phyloP scores from a whole-genome alignment of 2,329 filamentous ascomycete genomes.

The Drechslerella stenobrocha region DNA sequence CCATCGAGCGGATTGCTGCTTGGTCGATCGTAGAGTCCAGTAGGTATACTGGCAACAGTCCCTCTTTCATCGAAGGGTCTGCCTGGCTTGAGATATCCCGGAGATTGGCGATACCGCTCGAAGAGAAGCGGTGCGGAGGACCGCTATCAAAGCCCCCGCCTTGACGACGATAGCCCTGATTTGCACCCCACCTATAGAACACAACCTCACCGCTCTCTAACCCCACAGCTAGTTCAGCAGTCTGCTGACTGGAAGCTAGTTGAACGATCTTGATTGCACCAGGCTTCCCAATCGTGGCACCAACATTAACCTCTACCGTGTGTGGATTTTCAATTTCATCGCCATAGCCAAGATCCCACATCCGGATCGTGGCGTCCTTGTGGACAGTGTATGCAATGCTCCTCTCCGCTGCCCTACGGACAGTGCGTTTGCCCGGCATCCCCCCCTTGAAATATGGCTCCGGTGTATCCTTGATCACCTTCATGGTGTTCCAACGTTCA shows the following conservation, averaged over 20 bases:
- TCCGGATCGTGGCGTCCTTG: conserved; percentile 83
- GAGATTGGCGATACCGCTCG: conserved; percentile 17
- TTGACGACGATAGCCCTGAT: conserved; percentile 61
- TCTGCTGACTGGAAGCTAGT: conserved; percentile 59
- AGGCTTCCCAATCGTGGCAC: conserved; percentile 77
- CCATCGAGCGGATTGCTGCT: conserved; percentile 75
- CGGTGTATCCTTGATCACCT: conserved; percentile 78
- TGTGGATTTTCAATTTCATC: conserved; percentile 89
- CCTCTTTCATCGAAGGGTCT: conserved; percentile 69
- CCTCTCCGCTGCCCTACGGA: conserved; percentile 77
- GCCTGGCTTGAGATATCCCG: conserved; percentile 50
- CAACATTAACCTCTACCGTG: conserved; percentile 82
- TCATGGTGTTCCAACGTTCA: conserved; percentile 83
- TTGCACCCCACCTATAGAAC: conserved; percentile 82
- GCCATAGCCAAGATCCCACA: conserved; percentile 90
- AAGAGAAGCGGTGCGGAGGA: conserved; percentile 9
- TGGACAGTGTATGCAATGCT: conserved; percentile 80
- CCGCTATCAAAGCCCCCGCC: conserved; percentile 49
- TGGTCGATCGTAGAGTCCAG: conserved; percentile 72
- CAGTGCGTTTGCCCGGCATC: conserved; percentile 68
- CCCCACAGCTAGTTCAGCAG: conserved; percentile 82
- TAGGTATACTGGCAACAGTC: conserved; percentile 75
- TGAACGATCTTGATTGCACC: conserved; percentile 76
- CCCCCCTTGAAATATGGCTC: conserved; percentile 76
- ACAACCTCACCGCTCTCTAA: conserved; percentile 80